Base-by-base conservation (phyloP, 305 asterid species). In the Stenogyne calaminthoides region DNA sequence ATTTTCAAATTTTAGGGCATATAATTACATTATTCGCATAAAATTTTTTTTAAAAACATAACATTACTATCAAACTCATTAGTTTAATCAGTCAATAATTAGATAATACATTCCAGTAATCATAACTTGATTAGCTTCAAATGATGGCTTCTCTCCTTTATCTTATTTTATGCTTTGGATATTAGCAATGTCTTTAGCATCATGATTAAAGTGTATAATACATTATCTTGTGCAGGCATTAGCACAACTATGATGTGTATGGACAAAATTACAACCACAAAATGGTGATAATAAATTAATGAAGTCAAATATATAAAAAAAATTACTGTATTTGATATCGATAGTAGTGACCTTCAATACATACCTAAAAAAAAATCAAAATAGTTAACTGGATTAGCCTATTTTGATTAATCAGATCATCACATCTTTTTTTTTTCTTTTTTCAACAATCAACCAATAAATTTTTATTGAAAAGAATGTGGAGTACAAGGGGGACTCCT, bases 151-250 rank as follows among this genome's bases (percentile, higher is more conserved):
- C 40, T 19, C 55, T 12, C 49, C 19, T 71, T 64, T 20, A 34
- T 44, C 37, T 15, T 27, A 25, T 44, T 49, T 5, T 11, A 65
- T 46, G 56, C 56, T 64, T 58, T 58, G 55, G 20, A 47, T 47
- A 6, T 46, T 5, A 58, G 36, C 70, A 49, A 20, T 12, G 22
- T 7, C 61, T 2, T 58, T 66, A 56, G 27, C 36, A 39, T 67
- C 37, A 34, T 40, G 72, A 52, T 54, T 63, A 37, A n/a, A 29
- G 67, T 34, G 11, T 72, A 49, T 37, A 47, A 11, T 47, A 71
- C 47, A 67, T 59, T 77, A 77, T 77, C 74, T 46, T 15, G 42
- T 66, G 69, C 59, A 76, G 77, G 40, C 73, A 57, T 71, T 62
- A 29, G 15, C 22, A 64, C 63, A 77, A 56, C 70, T 25, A 47